Percentiles rank a stretch among this genome's conserved stretches.
Evolutionary conservation across 768 basidiomycete genomes (phyloP).

Genomic region (Aureoboletus auriporus): DNA sequence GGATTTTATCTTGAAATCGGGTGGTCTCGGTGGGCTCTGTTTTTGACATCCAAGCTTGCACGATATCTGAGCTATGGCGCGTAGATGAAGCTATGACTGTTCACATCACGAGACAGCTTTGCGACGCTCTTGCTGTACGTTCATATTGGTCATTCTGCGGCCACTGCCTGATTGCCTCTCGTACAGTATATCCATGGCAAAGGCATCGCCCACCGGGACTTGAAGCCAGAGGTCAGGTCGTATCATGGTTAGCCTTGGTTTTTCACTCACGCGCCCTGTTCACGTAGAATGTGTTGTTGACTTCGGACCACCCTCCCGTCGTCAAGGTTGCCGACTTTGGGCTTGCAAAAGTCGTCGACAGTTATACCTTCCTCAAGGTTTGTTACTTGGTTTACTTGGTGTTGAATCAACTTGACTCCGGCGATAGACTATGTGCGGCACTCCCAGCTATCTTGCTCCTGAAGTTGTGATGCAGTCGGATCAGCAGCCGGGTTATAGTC

Average conservation of each 20-base stretch:
- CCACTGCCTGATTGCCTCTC: slow-evolving; percentile 2
- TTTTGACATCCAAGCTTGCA: neutral
- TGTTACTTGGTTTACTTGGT: slow-evolving; percentile 16
- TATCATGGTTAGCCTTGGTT: neutral
- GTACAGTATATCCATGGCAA: slow-evolving; percentile 61
- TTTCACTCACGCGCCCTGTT: slow-evolving; percentile 1
- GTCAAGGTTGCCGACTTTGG: slow-evolving; percentile 97
- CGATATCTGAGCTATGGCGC: neutral
- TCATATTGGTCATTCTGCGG: neutral
- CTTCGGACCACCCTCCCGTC: slow-evolving; percentile 57
- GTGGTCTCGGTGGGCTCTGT: slow-evolving; percentile 55
- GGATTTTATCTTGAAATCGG: slow-evolving; percentile 63
- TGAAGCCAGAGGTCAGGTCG: slow-evolving; percentile 75
- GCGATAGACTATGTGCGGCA: slow-evolving; percentile 88
- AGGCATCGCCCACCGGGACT: slow-evolving; percentile 87
- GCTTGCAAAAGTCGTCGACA: slow-evolving; percentile 87
- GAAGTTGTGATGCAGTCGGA: slow-evolving; percentile 74
- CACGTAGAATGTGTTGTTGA: slow-evolving; percentile 77
- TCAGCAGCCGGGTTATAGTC: slow-evolving; percentile 68
- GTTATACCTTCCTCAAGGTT: slow-evolving; percentile 71
- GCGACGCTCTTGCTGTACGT: slow-evolving; percentile 69
- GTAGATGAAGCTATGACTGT: slow-evolving; percentile 54
- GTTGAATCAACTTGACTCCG: neutral
- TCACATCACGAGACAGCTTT: slow-evolving; percentile 79
- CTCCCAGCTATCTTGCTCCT: slow-evolving; percentile 89